Percentiles rank a stretch among this genome's conserved stretches.
Conservation (phyloP, 1,284 basidiomycete species). For the Exobasidium cylindrosporum region DNA sequence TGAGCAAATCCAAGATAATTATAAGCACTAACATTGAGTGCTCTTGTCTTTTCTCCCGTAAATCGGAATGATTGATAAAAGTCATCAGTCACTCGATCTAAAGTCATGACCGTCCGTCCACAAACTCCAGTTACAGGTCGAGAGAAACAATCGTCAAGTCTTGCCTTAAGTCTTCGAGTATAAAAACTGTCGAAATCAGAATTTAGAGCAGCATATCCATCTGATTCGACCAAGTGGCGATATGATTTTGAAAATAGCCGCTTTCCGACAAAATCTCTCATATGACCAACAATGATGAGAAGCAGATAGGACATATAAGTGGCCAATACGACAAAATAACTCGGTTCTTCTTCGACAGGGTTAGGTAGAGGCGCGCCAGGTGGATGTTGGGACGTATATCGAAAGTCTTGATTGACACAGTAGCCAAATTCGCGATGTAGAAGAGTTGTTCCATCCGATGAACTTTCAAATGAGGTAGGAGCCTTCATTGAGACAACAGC, state of each 20-base stretch:
- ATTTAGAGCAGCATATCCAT: slow-evolving; percentile 82
- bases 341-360: slow-evolving; percentile 70
- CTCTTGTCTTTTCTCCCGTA: slow-evolving; percentile 76
- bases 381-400: slow-evolving; percentile 66
- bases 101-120: slow-evolving; percentile 82
- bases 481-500: slow-evolving; percentile 1
- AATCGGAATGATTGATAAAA: slow-evolving; percentile 75
- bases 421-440: slow-evolving; percentile 80
- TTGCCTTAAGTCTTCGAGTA: slow-evolving; percentile 86
- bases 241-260: slow-evolving; percentile 71
- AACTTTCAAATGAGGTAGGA: slow-evolving; percentile 14
- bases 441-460: slow-evolving; percentile 34
- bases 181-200: slow-evolving; percentile 99
- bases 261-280: slow-evolving; percentile 94
- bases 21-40: slow-evolving; percentile 95
- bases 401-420: slow-evolving; percentile 69
- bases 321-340: slow-evolving; percentile 84
- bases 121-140: slow-evolving; percentile 92
- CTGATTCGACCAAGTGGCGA: slow-evolving; percentile 61
- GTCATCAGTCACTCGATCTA: slow-evolving; percentile 81
- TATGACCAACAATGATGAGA: slow-evolving; percentile 77
- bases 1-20: slow-evolving; percentile 99
- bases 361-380: slow-evolving; percentile 34
- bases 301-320: slow-evolving; percentile 67
- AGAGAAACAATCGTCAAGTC: slow-evolving; percentile 94